Evolutionary conservation across 2,329 filamentous ascomycete species (phyloP), one percentile per base, ranked within the genome.

Genomic region (Aspergillus candidus): DNA sequence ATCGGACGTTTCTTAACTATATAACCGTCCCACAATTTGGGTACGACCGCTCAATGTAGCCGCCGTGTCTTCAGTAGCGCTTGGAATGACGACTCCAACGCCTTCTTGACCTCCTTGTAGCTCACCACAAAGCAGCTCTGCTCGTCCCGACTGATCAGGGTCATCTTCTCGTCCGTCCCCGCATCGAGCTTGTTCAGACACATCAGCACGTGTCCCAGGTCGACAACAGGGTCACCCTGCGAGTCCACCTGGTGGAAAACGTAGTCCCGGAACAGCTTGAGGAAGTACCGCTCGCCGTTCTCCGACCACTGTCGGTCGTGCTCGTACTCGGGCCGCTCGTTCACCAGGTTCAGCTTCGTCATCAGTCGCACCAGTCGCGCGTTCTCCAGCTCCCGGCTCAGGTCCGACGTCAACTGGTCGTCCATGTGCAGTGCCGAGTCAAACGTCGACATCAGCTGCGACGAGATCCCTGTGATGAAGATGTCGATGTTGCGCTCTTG

Each of bases 231-330:
- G 41, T 86, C 84, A 11, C 88, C 89, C 45, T 88, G 82, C 27
- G 80, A 78, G 62, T 97, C 89, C 11, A 96, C 89, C 60, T 94
- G 90, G 65, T 98, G 93, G 69, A 97, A 98, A 33, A 96, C 88
- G 58, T 94, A 97, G 68, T 98, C 93, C 39, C 93, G 81, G 73
- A 97, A 97, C 7, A 98, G 77, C 69, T 95, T 96, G 52, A 98
- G 75, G 62, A 88, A 86, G 64, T 95, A 97, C 22, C 90, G 81
- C 58, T 95, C 88, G 18, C 91, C 91, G 38, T 86, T 93, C 65
- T 97, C 91, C 4, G 88, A 87, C 91, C 93, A 98, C 38, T 79
- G 75, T 0, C 77, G 72, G 49, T 90, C 85, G 33, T 82, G 81
- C 41, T 88, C 86, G 49, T 86, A 84, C 60, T 97, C 91, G 1